These are phyloP conservation scores for Candida lessepsii DNA, from an alignment of 805 yeast genomes.

Conservation along the genomic window DNA sequence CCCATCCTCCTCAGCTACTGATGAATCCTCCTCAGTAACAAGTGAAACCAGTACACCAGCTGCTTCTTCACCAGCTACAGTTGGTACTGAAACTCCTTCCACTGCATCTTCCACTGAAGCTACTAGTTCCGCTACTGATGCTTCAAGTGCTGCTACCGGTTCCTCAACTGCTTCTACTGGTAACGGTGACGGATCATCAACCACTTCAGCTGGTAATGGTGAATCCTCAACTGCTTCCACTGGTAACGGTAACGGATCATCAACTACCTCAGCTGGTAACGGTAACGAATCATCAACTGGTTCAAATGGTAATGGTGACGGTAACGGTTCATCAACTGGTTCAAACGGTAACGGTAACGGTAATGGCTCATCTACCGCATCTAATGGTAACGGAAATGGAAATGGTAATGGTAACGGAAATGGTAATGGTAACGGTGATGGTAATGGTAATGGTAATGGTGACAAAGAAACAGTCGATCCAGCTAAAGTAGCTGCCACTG, in stretches of 20 bases:
- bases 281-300: neutral
- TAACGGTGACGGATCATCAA: slow-evolving; percentile 1
- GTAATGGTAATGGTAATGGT: neutral
- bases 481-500: neutral
- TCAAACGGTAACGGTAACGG: slow-evolving; percentile 1
- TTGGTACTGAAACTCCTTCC: slow-evolving; percentile 1
- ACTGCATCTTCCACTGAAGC: slow-evolving; percentile 8
- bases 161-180: slow-evolving; percentile 5
- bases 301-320: neutral
- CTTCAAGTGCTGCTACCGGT: slow-evolving; percentile 1
- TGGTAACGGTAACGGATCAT: neutral
- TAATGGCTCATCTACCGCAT: neutral
- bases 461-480: neutral
- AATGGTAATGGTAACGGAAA: neutral
- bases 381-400: neutral
- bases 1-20: slow-evolving; percentile 3
- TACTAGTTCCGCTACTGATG: neutral
- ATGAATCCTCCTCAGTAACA: neutral
- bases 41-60: neutral
- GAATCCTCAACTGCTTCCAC: slow-evolving; percentile 1
- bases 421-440: neutral
- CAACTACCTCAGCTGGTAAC: neutral
- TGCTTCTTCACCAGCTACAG: neutral
- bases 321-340: neutral
- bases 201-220: too few species aligned